Evolutionary conservation across 164 flowering plant species (phyloP).

Genomic region (Cinnamomum chago): DNA sequence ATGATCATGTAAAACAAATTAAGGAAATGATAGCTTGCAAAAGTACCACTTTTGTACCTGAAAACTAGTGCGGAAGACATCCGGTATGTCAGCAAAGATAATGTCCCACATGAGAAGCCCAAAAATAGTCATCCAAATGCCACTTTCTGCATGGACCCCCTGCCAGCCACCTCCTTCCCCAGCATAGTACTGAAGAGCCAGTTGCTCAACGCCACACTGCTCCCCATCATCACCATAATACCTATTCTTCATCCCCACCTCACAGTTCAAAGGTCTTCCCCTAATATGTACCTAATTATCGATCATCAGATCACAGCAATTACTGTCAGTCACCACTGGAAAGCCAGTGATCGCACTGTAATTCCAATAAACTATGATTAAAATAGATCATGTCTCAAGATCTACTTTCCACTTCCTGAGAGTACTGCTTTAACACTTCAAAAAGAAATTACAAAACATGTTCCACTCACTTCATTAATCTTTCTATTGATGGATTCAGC

Average conservation of each 20-base stretch:
- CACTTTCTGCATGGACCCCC: constrained; percentile 86
- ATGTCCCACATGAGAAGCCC: constrained; percentile 93
- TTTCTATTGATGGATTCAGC: constrained; percentile 55
- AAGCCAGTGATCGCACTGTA: neutral
- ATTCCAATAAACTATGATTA: neutral
- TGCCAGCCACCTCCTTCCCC: constrained; percentile 90
- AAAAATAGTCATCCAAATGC: constrained; percentile 93
- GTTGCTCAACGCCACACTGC: constrained; percentile 89
- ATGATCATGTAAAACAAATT: neutral
- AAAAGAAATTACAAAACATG: neutral
- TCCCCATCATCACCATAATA: constrained; percentile 89
- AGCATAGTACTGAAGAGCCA: constrained; percentile 84
- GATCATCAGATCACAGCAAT: constrained; percentile 6
- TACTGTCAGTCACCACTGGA: constrained; percentile 3
- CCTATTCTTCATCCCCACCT: constrained; percentile 65
- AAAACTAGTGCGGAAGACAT: constrained; percentile 76
- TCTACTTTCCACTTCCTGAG: neutral
- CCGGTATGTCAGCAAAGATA: constrained; percentile 75
- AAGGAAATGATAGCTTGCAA: neutral
- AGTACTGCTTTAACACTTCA: neutral
- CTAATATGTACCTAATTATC: constrained; percentile 53
- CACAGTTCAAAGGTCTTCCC: constrained; percentile 84
- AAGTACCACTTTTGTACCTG: constrained; percentile 45
- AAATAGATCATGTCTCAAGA: neutral
- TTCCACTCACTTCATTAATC: constrained; percentile 60